Percentiles rank a stretch among this genome's conserved stretches.
Evolutionary conservation across 345 rosid species (phyloP).

Genomic region (Murraya paniculata): DNA sequence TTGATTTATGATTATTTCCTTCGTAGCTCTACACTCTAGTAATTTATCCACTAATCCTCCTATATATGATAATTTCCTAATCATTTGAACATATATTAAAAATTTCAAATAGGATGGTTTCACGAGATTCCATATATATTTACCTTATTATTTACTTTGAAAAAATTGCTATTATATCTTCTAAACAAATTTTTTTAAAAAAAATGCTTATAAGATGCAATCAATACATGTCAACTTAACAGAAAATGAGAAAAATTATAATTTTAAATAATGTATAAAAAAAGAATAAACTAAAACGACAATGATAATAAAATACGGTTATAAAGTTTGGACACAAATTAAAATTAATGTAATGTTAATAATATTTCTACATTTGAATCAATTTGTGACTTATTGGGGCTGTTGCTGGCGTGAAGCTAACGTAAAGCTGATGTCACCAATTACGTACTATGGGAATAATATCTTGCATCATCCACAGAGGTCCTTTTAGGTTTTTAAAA

Average conservation of each 20-base stretch:
- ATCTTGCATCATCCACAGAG: conserved; percentile 9
- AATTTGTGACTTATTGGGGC: not conserved
- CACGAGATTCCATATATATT: not conserved
- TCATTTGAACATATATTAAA: not conserved
- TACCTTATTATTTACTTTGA: not conserved
- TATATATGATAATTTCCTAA: not conserved
- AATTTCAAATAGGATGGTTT: not conserved
- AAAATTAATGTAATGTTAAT: too few species aligned
- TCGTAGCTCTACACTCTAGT: not conserved
- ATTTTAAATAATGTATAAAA: not conserved
- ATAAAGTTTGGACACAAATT: too few species aligned
- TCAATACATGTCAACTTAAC: too few species aligned
- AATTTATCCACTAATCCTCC: not conserved
- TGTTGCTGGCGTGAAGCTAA: conserved; percentile 27
- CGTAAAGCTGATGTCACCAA: conserved; percentile 35
- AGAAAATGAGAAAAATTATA: too few species aligned
- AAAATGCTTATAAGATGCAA: too few species aligned
- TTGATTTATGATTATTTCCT: not conserved
- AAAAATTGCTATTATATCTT: too few species aligned
- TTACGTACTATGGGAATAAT: conserved; percentile 27
- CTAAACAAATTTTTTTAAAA: too few species aligned
- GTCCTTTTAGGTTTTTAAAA: not conserved
- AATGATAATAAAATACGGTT: not conserved
- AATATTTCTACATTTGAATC: too few species aligned
- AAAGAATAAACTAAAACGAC: not conserved